Percentiles rank a stretch among this genome's conserved stretches.
Conservation (phyloP, 345 rosid species). For the Cardiospermum halicacabum region DNA sequence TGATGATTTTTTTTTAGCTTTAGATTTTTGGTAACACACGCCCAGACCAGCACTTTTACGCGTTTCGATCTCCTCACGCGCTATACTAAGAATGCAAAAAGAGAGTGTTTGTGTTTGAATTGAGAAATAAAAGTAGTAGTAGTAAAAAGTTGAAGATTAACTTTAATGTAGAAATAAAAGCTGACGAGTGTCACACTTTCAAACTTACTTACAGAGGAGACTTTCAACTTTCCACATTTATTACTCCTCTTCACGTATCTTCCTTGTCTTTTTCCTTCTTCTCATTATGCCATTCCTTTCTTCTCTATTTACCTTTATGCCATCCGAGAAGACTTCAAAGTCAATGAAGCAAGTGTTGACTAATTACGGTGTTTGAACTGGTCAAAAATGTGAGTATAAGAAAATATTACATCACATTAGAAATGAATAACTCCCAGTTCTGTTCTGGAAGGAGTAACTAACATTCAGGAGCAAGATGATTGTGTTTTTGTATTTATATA, state of each 20-base stretch:
- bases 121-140: neutral
- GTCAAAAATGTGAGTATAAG: no score
- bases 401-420: no score
- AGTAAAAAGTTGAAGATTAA: constrained; percentile 3
- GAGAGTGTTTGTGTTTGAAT: no score
- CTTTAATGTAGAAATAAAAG: constrained; percentile 19
- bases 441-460: no score
- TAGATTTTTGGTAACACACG: constrained; percentile 58
- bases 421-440: no score
- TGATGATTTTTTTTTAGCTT: constrained; percentile 8
- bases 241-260: constrained; percentile 37
- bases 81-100: no score
- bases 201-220: constrained; percentile 20
- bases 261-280: neutral
- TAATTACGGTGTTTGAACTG: no score
- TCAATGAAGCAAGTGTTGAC: no score
- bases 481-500: neutral
- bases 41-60: constrained; percentile 60
- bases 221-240: constrained; percentile 63
- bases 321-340: no score
- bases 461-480: neutral
- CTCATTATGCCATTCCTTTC: neutral
- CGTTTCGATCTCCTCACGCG: constrained; percentile 38
- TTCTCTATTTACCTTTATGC: neutral
- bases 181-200: constrained; percentile 30